A percentile compares a stretch with the other conserved stretches of the same genome.
These are phyloP conservation scores for Coemansia sp. DNA, from an alignment of 192 early-diverging fungal genomes.

Conservation along the genomic window DNA sequence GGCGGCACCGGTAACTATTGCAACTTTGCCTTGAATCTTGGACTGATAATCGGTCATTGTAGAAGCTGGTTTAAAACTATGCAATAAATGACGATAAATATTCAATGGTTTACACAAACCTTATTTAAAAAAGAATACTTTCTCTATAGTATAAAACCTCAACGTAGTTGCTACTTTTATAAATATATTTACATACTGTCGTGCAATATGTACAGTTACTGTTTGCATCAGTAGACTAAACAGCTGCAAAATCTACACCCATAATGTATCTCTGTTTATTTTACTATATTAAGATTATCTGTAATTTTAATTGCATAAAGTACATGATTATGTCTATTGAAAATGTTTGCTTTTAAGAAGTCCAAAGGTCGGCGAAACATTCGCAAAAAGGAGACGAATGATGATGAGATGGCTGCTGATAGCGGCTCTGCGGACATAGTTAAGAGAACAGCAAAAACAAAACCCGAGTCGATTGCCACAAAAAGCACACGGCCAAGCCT, in stretches of 20 bases:
- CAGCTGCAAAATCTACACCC: not conserved
- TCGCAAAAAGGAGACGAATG: conserved; percentile 25
- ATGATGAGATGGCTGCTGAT: conserved; percentile 7
- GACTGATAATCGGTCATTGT: conserved; percentile 22
- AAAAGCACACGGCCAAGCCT: conserved; percentile 3
- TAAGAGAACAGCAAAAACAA: conserved; percentile 24
- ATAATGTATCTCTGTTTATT: not conserved
- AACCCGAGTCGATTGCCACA: not conserved
- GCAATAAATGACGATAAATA: not conserved
- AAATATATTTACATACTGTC: not conserved
- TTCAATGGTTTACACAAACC: not conserved
- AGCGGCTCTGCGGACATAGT: conserved; percentile 26
- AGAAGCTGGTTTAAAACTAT: not conserved
- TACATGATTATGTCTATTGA: not conserved
- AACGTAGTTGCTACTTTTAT: not conserved
- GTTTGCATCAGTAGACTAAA: not conserved
- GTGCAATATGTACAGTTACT: not conserved
- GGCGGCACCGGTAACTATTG: conserved; percentile 46
- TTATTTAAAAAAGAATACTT: not conserved
- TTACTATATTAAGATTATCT: not conserved
- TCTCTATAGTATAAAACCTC: not conserved
- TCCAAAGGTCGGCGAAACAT: conserved; percentile 41
- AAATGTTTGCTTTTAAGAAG: conserved; percentile 47
- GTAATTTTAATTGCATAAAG: not conserved
- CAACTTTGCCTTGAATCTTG: conserved; percentile 28